phyloP scores from a whole-genome alignment of 108 stramenopile species.

The Seminavis robusta region DNA sequence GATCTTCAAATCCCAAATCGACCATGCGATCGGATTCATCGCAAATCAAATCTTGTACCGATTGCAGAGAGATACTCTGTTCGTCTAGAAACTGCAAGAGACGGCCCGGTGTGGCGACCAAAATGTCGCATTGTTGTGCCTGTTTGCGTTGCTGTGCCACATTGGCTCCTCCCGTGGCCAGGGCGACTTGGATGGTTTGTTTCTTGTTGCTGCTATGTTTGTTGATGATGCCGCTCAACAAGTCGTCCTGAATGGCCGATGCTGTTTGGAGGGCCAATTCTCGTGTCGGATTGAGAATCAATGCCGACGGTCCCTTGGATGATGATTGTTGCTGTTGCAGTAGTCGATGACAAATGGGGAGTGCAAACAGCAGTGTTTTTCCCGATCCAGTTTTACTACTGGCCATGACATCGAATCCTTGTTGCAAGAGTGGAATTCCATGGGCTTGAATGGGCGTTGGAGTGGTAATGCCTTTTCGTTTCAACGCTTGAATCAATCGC shows the following conservation, averaged over 20 bases:
- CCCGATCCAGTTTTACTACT: conserved; percentile 64
- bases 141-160: conserved; percentile 32
- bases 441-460: conserved; percentile 38
- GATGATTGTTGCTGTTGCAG: neutral
- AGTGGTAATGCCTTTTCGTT: too few species aligned
- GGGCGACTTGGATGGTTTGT: conserved; percentile 37
- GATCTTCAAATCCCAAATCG: conserved; percentile 87
- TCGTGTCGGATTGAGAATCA: conserved; percentile 88
- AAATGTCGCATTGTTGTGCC: conserved; percentile 37
- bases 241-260: too few species aligned
- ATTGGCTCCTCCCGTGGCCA: conserved; percentile 65
- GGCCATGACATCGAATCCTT: conserved; percentile 28
- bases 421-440: conserved; percentile 20
- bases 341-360: too few species aligned
- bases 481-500: too few species aligned
- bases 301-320: conserved; percentile 67
- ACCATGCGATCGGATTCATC: conserved; percentile 93
- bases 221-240: too few species aligned
- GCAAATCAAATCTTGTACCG: conserved; percentile 74
- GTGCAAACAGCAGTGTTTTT: conserved; percentile 69
- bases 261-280: conserved; percentile 88
- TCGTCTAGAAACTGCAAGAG: conserved; percentile 81
- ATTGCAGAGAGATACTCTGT: conserved; percentile 76
- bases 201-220: too few species aligned
- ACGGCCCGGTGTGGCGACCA: conserved; percentile 91